Percentiles rank a stretch among this genome's conserved stretches.
Conservation (phyloP, 805 yeast genomes). For the Metschnikowia henanensis region DNA sequence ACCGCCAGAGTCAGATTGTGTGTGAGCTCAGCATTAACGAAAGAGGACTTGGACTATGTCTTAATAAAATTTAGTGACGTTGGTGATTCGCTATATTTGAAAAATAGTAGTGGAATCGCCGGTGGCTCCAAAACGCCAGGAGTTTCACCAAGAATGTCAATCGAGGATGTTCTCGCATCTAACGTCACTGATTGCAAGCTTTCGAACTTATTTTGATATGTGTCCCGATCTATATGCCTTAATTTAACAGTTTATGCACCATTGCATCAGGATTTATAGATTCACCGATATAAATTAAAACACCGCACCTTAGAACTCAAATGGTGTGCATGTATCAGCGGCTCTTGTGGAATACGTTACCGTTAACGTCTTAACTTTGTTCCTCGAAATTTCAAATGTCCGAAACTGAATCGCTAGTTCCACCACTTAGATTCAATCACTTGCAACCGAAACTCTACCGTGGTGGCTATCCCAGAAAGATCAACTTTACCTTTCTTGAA, state of each 20-base stretch:
- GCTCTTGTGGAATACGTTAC: too few relatives aligned
- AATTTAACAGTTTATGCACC: too few relatives aligned
- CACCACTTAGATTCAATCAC: slow-evolving; percentile 78
- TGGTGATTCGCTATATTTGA: slow-evolving; percentile 75
- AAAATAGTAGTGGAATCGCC: slow-evolving; percentile 74
- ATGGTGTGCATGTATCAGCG: too few relatives aligned
- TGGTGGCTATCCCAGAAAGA: slow-evolving; percentile 84
- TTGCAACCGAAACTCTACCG: slow-evolving; percentile 72
- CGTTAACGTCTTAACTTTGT: too few relatives aligned
- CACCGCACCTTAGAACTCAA: too few relatives aligned
- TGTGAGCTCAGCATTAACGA: slow-evolving; percentile 87
- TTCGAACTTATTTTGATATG: slow-evolving; percentile 17
- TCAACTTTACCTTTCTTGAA: slow-evolving; percentile 66
- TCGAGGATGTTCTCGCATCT: slow-evolving; percentile 72
- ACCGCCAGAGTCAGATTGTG: slow-evolving; percentile 92
- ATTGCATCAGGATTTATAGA: too few relatives aligned
- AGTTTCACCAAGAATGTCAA: slow-evolving; percentile 68
- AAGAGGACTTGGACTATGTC: slow-evolving; percentile 86
- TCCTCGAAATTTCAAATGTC: slow-evolving; percentile 1
- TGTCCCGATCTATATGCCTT: too few relatives aligned
- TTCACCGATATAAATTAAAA: too few relatives aligned
- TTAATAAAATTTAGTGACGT: slow-evolving; percentile 69
- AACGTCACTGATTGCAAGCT: slow-evolving; percentile 65
- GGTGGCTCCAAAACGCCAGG: slow-evolving; percentile 63
- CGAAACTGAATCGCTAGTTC: slow-evolving; percentile 39